Base-by-base conservation (phyloP, 495 filamentous ascomycete genomes). In the Aspergillus biplanus region DNA sequence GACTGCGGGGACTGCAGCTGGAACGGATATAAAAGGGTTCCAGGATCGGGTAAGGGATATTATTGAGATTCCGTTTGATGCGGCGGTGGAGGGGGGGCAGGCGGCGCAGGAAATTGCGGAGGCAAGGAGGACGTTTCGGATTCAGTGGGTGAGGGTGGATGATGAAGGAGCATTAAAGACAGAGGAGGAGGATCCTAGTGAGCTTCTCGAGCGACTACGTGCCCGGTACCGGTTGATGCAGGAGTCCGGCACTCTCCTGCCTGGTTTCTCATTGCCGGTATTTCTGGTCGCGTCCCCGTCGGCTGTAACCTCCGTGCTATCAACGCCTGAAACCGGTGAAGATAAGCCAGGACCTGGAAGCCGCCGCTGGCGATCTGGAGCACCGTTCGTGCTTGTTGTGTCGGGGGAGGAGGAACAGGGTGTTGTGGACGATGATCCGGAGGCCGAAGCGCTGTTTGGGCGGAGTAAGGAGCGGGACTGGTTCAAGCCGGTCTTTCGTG, bases 401-500 rank as follows among this genome's bases (percentile, higher is more conserved):
- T 32, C 56, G 12, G 16, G 15, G 37, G 35, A 27, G 39, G 21
- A 44, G 27, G 56, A 48, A 11, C 56, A 48, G 35, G 56, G 33
- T 33, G 39, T 48, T 44, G 56, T 47, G 56, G 16, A 46, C 27
- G 50, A 53, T 31, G 56, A 58, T 33, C 15, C 27, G 35, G 56
- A 58, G 35, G 35, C 56, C 8, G 16, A 4, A 46, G 32, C 4
- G 16, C 52, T 35, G 32, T 27, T 37, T 55, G 52, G 52, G 52
- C 32, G 52, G n/a, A n/a, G 52, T 3, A 39, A 16, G 16, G 39
- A 58, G 11, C 44, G 47, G 39, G 56, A 47, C 13, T 48, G 9
- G 35, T 58, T 58, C 31, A 48, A 58, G 31, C 56, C 56, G 0
- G 56, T 58, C n/a, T 58, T 58, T 58, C 37, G 56, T 13, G 56